Evolutionary conservation across 176 grass and related monocot genomes (phyloP).

Genomic region (Coix lacrymajobi): DNA sequence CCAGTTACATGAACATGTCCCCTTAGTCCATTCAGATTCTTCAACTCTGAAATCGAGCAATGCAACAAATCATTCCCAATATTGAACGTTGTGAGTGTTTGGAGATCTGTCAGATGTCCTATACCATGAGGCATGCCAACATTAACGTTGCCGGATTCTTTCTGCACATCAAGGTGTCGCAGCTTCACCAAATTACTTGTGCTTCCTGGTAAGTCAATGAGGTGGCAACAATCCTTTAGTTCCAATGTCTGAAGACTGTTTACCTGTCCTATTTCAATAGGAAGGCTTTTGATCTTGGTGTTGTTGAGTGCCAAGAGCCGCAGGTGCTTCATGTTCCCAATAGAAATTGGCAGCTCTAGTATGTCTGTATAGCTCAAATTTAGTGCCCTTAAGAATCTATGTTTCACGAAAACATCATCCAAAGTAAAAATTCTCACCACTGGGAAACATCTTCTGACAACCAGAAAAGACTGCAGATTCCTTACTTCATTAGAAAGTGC

Average conservation of each 20-base stretch:
- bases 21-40: neutral
- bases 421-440: neutral
- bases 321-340: neutral
- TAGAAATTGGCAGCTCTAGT: neutral
- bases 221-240: conserved; percentile 2
- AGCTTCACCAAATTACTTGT: neutral
- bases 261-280: conserved; percentile 7
- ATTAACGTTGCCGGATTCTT: neutral
- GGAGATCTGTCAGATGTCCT: neutral
- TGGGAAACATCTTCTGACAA: neutral
- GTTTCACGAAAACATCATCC: neutral
- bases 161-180: conserved; percentile 5
- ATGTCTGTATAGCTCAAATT: conserved; percentile 3
- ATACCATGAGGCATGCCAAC: neutral
- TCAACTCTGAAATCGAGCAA: neutral
- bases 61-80: neutral
- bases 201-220: neutral
- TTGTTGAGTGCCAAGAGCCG: neutral
- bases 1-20: conserved; percentile 4
- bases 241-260: neutral
- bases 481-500: neutral
- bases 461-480: neutral
- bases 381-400: neutral
- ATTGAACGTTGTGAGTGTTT: neutral
- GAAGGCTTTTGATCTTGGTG: conserved; percentile 4